Evolutionary conservation across 805 yeast species (phyloP).

Genomic region (Peterozyma xylosa): DNA sequence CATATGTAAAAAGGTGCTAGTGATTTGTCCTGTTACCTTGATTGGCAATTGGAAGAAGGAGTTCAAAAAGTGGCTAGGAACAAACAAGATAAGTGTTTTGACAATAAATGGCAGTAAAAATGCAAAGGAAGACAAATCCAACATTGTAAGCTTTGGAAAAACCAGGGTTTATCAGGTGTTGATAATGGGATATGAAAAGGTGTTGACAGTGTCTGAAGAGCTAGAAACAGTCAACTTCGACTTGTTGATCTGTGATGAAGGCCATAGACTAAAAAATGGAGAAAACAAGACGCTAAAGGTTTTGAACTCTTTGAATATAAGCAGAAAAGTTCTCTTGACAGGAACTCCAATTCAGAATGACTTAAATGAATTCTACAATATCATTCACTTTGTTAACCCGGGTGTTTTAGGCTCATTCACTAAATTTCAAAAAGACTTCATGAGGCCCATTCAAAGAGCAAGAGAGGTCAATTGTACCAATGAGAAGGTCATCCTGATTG

Average conservation of each 20-base stretch:
- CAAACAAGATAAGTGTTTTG: constrained; percentile 57
- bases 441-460: constrained; percentile 65
- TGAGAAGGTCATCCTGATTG: constrained; percentile 39
- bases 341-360: constrained; percentile 97
- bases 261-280: constrained; percentile 78
- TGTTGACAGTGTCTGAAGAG: constrained; percentile 46
- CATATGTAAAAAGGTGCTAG: constrained; percentile 49
- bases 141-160: constrained; percentile 52
- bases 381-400: constrained; percentile 80
- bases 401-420: constrained; percentile 63
- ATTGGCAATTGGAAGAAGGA: constrained; percentile 84
- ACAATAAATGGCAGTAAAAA: constrained; percentile 44
- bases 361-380: constrained; percentile 70
- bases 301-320: constrained; percentile 45
- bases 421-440: constrained; percentile 50
- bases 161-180: constrained; percentile 75
- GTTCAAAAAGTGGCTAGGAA: constrained; percentile 81
- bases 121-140: constrained; percentile 45
- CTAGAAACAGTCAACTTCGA: constrained; percentile 45
- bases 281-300: constrained; percentile 66
- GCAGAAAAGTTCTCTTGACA: constrained; percentile 57
- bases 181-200: constrained; percentile 82
- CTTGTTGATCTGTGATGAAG: constrained; percentile 87
- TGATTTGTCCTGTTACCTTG: constrained; percentile 89
- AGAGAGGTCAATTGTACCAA: constrained; percentile 58